phyloP scores from a whole-genome alignment of 192 early-diverging fungal species.

The Dissophora ornata region DNA sequence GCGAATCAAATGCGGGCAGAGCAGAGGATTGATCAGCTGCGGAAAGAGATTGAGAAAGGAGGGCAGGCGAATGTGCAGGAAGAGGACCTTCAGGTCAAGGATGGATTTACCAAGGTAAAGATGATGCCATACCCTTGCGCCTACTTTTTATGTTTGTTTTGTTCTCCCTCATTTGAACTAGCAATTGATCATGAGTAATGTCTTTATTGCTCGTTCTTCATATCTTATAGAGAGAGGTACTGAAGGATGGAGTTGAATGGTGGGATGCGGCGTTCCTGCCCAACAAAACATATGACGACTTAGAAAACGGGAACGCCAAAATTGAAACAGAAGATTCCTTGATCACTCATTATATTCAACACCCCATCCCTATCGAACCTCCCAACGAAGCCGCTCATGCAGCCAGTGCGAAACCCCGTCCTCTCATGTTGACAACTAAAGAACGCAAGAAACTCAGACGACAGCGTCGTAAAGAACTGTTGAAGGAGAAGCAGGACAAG shows the following conservation, averaged over 20 bases:
- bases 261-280: conserved; percentile 92
- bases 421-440: conserved; percentile 86
- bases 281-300: conserved; percentile 77
- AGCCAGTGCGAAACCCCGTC: conserved; percentile 58
- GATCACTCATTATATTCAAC: conserved; percentile 84
- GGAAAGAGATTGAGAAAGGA: conserved; percentile 46
- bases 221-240: conserved; percentile 64
- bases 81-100: conserved; percentile 30
- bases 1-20: conserved; percentile 87
- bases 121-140: too few relatives aligned
- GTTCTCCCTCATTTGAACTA: not conserved
- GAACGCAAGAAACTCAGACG: conserved; percentile 95
- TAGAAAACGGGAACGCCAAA: conserved; percentile 52
- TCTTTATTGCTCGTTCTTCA: not conserved
- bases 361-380: conserved; percentile 85
- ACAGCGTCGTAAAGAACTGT: conserved; percentile 83
- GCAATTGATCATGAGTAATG: not conserved
- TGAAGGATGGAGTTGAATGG: conserved; percentile 91
- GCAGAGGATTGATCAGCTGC: conserved; percentile 62
- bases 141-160: too few relatives aligned
- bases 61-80: conserved; percentile 28
- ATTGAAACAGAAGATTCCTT: conserved; percentile 62
- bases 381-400: conserved; percentile 72
- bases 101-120: conserved; percentile 31
- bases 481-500: conserved; percentile 95